phyloP scores from a whole-genome alignment of 345 rosid species.

The Hibiscus syriacus region DNA sequence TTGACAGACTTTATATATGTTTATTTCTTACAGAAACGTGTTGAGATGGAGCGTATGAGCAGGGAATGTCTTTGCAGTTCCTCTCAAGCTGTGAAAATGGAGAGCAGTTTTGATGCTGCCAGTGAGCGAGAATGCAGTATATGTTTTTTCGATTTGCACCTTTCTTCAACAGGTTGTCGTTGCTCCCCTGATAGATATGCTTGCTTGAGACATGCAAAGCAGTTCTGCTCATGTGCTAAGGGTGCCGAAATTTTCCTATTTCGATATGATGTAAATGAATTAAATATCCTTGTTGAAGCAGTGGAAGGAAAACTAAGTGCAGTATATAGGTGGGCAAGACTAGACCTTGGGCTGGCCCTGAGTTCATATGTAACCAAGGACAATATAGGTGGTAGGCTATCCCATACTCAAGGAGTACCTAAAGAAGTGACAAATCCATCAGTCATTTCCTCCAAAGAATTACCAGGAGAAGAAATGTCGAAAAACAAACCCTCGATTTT shows the following conservation, averaged over 20 bases:
- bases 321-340: no score
- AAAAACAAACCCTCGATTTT: constrained; percentile 21
- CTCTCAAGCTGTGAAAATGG: constrained; percentile 75
- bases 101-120: constrained; percentile 71
- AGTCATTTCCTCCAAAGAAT: constrained; percentile 25
- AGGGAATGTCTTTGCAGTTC: constrained; percentile 59
- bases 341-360: no score
- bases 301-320: no score
- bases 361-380: no score
- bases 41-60: constrained; percentile 58
- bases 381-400: constrained; percentile 29
- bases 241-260: no score
- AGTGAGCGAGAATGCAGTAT: constrained; percentile 93
- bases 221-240: constrained; percentile 72
- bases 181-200: no score
- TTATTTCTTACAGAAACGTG: constrained; percentile 46
- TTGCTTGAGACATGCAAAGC: constrained; percentile 82
- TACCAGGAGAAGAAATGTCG: constrained; percentile 31
- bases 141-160: no score
- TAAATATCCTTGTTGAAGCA: no score
- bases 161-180: no score
- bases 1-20: constrained; percentile 8
- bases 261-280: no score
- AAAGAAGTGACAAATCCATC: constrained; percentile 32
- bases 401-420: constrained; percentile 25